Percentiles rank a stretch among this genome's conserved stretches.
phyloP scores from a whole-genome alignment of 2,329 filamentous ascomycete species.

The Phaeosphaeria sp. region DNA sequence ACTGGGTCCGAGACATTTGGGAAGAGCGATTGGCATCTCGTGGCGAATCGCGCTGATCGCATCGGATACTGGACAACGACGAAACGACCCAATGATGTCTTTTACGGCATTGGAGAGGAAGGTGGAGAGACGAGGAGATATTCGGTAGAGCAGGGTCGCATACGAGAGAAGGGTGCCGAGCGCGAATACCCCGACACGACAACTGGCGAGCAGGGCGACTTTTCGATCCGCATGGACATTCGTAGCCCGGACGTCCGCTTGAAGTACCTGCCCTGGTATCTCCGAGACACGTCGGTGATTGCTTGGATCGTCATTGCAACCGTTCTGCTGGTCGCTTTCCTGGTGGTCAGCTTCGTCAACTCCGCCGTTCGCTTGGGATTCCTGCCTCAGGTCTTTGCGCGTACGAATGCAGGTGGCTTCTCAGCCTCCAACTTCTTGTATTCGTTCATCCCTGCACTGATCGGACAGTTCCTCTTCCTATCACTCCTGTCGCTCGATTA shows the following conservation, averaged over 20 bases:
- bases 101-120: constrained; percentile 79
- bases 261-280: constrained; percentile 77
- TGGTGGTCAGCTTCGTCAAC: constrained; percentile 80
- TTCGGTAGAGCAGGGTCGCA: constrained; percentile 57
- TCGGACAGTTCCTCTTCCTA: constrained; percentile 72
- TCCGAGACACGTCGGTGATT: constrained; percentile 71
- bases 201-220: constrained; percentile 36
- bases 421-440: constrained; percentile 89
- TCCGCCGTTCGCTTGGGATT: constrained; percentile 73
- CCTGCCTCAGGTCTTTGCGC: constrained; percentile 68
- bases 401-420: constrained; percentile 69
- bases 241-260: constrained; percentile 63
- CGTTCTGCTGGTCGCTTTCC: constrained; percentile 56
- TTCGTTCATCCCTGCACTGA: constrained; percentile 72
- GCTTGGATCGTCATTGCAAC: constrained; percentile 62
- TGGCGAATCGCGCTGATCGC: constrained; percentile 67
- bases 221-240: constrained; percentile 57
- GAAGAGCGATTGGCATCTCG: constrained; percentile 60
- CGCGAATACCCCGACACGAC: constrained; percentile 17
- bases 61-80: constrained; percentile 87
- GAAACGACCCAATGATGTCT: constrained; percentile 68
- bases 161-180: constrained; percentile 53
- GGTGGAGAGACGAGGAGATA: constrained; percentile 60
- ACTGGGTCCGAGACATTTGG: constrained; percentile 69
- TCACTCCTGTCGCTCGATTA: constrained; percentile 71